Conservation (phyloP, 163 green algal genomes). For the Scenedesmus sp. region DNA sequence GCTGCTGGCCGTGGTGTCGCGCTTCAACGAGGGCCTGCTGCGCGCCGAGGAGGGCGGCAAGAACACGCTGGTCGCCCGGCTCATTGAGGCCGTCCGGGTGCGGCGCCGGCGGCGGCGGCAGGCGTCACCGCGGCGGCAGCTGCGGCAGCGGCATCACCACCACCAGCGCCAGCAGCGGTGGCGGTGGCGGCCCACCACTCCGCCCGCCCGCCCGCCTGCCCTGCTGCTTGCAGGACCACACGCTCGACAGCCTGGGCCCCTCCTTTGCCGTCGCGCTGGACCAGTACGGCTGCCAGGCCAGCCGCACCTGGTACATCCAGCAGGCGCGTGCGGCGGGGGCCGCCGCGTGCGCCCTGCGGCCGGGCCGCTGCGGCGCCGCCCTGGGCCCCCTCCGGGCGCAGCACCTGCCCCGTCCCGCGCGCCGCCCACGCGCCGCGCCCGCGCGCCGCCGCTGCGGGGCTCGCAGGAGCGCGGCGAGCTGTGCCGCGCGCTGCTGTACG, state of each 20-base stretch:
- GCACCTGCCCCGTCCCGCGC: background rate
- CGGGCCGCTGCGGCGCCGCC: background rate
- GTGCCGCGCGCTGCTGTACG: conserved; percentile 63
- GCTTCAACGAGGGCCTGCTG: conserved; percentile 34
- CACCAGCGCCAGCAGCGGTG: too few relatives aligned
- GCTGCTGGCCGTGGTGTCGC: conserved; percentile 31
- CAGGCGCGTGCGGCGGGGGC: too few relatives aligned
- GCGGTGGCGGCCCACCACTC: too few relatives aligned
- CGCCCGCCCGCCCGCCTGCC: too few relatives aligned
- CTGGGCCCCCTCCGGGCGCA: background rate
- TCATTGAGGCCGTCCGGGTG: conserved; percentile 33
- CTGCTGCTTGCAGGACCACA: conserved; percentile 32
- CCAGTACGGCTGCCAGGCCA: conserved; percentile 26
- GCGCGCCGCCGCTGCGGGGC: conserved; percentile 3
- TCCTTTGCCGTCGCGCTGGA: conserved; percentile 9
- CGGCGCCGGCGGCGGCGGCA: background rate
- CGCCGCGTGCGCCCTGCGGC: too few relatives aligned
- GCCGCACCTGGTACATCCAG: conserved; percentile 13
- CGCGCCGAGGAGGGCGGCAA: background rate
- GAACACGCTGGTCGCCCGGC: conserved; percentile 27
- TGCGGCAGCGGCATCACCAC: too few relatives aligned
- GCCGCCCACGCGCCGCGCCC: conserved; percentile 22
- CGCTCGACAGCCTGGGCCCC: background rate
- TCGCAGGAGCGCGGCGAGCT: conserved; percentile 43
- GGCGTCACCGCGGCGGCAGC: too few relatives aligned